Evolutionary conservation across 768 basidiomycete genomes (phyloP), one percentile per base, ranked within the genome.

Genomic region (Leccinum subtestaceum): DNA sequence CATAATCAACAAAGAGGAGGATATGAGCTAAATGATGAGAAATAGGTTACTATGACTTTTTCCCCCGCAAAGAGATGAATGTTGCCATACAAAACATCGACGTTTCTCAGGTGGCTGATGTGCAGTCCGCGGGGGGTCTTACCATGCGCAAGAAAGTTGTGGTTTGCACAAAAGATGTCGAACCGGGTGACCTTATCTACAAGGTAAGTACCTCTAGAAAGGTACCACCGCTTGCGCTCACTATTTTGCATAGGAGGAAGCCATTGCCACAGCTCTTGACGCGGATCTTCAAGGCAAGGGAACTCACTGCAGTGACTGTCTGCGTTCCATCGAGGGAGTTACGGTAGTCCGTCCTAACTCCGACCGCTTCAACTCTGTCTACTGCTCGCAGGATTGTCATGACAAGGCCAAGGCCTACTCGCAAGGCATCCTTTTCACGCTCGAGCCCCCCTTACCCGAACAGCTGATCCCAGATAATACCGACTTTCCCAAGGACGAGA

Each of bases 101-200:
- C 13, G 52, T 70, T 9, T 58, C 69, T 32, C 65, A 65, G 15
- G 63, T 64, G 17, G 43, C 49, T 38, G 66, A 50, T 29, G 50
- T 12, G 17, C 64, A 67, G 62, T 38, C 62, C 13, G 45, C 52
- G 2, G 54, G 56, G 2, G 52, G 56, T 45, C 53, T 55, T 2
- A 71, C 67, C 67, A 72, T 53, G 63, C 77, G 65, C 46, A 81
- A 80, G 53, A 84, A 82, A 67, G 75, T 84, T 25, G 73, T 92
- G 34, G 77, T 91, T 34, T 83, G 84, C 31, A 80, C 76, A 58
- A 85, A 87, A 70, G 87, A 91, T 64, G 80, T 93, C 58, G 72
- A 79, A 52, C 79, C 80, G 3, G 91, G 90, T 50, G 88, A 93
- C 59, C 75, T 84, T 49, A 90, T 94, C 53, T 94, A 92, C 76